These are phyloP conservation scores for Leccinum fuscescens DNA, from an alignment of 1,284 basidiomycete species.

Conservation along the genomic window DNA sequence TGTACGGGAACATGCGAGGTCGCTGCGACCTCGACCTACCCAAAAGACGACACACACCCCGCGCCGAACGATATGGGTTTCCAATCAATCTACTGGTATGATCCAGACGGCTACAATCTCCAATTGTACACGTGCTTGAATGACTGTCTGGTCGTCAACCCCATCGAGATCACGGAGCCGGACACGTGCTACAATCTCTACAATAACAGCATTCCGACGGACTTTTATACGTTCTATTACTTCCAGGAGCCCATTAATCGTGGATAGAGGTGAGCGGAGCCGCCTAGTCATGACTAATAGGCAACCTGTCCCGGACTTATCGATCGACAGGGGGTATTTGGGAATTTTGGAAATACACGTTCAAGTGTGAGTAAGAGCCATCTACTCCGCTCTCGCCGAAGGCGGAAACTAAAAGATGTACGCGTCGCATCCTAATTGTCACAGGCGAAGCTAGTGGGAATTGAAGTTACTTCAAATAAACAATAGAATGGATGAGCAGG, in stretches of 20 bases:
- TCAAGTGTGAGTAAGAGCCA: no score
- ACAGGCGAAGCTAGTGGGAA: no score
- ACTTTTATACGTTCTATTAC: not conserved
- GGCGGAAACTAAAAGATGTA: no score
- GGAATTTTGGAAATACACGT: no score
- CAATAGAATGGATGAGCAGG: no score
- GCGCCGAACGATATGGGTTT: not conserved
- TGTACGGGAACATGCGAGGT: not conserved
- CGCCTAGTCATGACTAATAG: no score
- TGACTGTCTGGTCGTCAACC: not conserved
- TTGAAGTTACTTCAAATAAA: no score
- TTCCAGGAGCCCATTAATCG: not conserved
- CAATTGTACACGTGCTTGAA: not conserved
- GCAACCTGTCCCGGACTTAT: no score
- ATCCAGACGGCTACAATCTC: not conserved
- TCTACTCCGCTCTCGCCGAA: no score
- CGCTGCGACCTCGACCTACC: not conserved
- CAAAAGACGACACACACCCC: not conserved
- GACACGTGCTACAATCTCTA: conserved; percentile 4
- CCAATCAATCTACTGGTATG: not conserved
- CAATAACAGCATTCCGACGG: not conserved
- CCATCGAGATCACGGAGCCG: not conserved
- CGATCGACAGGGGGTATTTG: no score
- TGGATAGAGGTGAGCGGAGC: not conserved
- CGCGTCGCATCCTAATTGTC: no score